Evolutionary conservation across 371 early-diverging fungal genomes (phyloP), one percentile per base, ranked within the genome.

Genomic region (Encephalitozoon hellem): DNA sequence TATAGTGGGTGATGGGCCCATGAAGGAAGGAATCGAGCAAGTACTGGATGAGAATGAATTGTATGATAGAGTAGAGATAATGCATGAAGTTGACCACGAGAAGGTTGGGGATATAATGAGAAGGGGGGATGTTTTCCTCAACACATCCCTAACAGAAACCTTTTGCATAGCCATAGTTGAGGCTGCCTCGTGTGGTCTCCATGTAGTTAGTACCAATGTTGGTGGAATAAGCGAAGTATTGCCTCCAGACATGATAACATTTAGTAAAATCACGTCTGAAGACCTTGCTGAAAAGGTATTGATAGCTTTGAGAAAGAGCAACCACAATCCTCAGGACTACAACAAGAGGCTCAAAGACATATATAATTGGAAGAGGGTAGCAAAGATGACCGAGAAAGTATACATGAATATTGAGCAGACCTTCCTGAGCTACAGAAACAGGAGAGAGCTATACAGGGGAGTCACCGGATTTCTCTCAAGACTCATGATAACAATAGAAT

Each of bases 101-200:
- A 86, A 93, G 74, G 92, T 96, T 2, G 88, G 92, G 9, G 87
- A 92, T 92, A 84, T 87, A 87, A 83, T 98, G 34, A 89, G 92
- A n/a, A 90, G 91, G 68, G 94, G 95, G 25, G 89, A 95, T 73
- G 93, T 98, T 8, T 96, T 96, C 78, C 86, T 98, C 41, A 98
- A 98, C 81, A 95, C 96, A 12, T 94, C 94, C 52, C 86, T 97
- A 79, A 98, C 97, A 0, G 99, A 98, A 77, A 95, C 97, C 1
- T 98, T 98, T 81, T 96, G 97, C 83, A 96, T 96, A 69, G 93
- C 93, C 9, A 95, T 97, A 65, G 91, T 98, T 18, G 99, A 98
- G 85, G 99, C 99, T 9, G 96, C 96, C 2, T 90, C 92, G 67
- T 95, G 94, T 69, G 94, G 94, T 30, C 85, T 96, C 41, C 85